Base-by-base conservation (phyloP, 129 eudicot genomes). In the Helianthus tuberosus region DNA sequence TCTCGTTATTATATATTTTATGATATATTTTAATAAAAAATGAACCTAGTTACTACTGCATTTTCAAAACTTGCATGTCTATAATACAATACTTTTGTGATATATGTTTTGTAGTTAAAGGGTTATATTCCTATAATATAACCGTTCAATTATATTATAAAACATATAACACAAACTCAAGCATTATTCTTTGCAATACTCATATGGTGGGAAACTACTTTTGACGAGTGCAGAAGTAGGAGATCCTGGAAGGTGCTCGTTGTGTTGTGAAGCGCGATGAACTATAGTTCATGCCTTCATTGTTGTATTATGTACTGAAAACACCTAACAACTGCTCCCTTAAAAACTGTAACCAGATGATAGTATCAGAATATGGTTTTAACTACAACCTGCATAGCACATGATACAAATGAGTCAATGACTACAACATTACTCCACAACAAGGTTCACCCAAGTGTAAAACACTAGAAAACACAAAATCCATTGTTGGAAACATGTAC, bases 251-350 rank as follows among this genome's bases (percentile, higher is more conserved):
- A 68, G 49, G 57, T 94, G 99, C 69, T 44, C 29, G 55, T 52
- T 81, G 14, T 94, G 99, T 82, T 96, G 97, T 77, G 93, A 80
- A 61, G 81, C 84, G 82, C 49, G 90, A 78, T 51, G 99, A 94
- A 80, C 72, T 91, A 96, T 97, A 94, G 79, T 75, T 94, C 48
- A 94, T 91, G 97, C 85, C 99, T 39, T 84, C 97, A 32, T 50
- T 94, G 77, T 58, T 91, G 54, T 91, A 90, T 75, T 94, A 86
- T 78, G 75, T 90, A 67, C 96, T 83, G 6, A 88, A 88, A 81
- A 86, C 84, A 61, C 68, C 84, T 14, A 75, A 78, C 15, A 83
- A 77, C 70, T 46, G 43, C 58, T 69, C 78, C 25, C 38, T 86
- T 25, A 91, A 88, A 69, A 86, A 80, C 65, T 90, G 96, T 90